Base-by-base conservation (phyloP, 345 rosid genomes). In the Eucalyptus fibrosa region DNA sequence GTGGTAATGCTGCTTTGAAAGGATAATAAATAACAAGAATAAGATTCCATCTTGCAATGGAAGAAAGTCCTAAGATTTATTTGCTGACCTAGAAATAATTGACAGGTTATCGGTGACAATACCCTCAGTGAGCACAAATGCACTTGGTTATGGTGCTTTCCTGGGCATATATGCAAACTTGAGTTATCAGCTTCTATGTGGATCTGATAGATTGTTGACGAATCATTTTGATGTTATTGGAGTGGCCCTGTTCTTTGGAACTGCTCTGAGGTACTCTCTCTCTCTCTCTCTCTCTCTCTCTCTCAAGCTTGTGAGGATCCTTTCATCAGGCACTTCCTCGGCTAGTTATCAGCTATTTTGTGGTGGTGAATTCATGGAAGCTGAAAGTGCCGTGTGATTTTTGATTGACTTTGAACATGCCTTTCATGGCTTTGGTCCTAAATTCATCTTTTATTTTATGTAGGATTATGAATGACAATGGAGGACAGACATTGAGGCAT, bases 161-260 rank as follows among this genome's bases (percentile, higher is more conserved):
- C 96, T 98, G 28, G 99, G 99, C 88, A 91, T 96, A 86, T 96
- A 96, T 89, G 97, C 97, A 5, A 98, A 97, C 93, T 49, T 94
- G 93, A 95, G 99, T 89, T 95, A 96, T 91, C 99, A 98, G 92
- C 93, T 98, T 50, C 89, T 96, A 87, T 96, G 94, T 89, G 98
- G 99, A 88, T 91, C 96, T 90, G 99, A 98, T 90, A 93, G 95
- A 94, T 91, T 94, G 49, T 88, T 96, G 93, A 88, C 92, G 45
- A 95, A 86, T 92, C 97, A 96, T 93, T 98, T 98, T 91, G 99
- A 98, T 91, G 99, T 96, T 92, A 97, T 98, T 87, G 98, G 99
- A 87, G 97, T 98, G 86, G 95, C 96, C n/a, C 92, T 98, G 89
- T 92, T 93, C 94, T 95, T 98, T 72, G 93, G 97, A 94, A 96